Evolutionary conservation across 2,329 filamentous ascomycete species (phyloP), one percentile per base, ranked within the genome.

Genomic region (Aspergillus sp.): DNA sequence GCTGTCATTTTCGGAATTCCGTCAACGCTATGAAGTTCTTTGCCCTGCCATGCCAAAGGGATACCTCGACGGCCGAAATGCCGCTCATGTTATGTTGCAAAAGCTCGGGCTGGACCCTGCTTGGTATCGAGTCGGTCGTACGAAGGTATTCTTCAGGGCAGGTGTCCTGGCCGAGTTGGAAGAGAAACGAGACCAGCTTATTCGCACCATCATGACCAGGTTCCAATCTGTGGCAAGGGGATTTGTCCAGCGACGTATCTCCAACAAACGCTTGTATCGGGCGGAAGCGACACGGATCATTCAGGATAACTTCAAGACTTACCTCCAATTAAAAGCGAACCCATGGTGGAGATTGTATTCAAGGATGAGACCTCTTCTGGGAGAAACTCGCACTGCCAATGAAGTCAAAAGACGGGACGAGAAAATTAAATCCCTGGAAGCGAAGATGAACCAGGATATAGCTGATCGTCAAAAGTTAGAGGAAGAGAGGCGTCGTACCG

Each of bases 271-370:
- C 23, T 83, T 99, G 0, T 99, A 99, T 74, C 89, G 96, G 32
- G 91, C 94, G 0, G 95, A 99, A 73, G 95, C 95, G 1, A 96
- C 94, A 0, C 86, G 91, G 15, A 96, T 99, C 64, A 95, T 99
- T 52, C 94, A 98, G 73, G 86, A 88, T 44, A 99, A 99, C 74
- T 95, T 99, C 74, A 88, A 92, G 54, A 89, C 95, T 2, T 99
- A 99, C 69, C 85, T 96, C 5, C 87, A 96, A 61, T 86, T 99
- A 21, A 92, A 91, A 69, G 86, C 91, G 48, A 97, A 93, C 71
- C 95, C 95, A 1, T 99, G 96, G 96, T 99, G 96, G 96, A 89
- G 91, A 68, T 83, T 99, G 5, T 91, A 97, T 66, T 88, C 93
- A 6, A 90, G 91, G 71, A 98, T 99, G 93, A 94, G 94, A 72